Evolutionary conservation across 805 yeast genomes (phyloP), one percentile per base, ranked within the genome.

Genomic region (Candida sonorensis): DNA sequence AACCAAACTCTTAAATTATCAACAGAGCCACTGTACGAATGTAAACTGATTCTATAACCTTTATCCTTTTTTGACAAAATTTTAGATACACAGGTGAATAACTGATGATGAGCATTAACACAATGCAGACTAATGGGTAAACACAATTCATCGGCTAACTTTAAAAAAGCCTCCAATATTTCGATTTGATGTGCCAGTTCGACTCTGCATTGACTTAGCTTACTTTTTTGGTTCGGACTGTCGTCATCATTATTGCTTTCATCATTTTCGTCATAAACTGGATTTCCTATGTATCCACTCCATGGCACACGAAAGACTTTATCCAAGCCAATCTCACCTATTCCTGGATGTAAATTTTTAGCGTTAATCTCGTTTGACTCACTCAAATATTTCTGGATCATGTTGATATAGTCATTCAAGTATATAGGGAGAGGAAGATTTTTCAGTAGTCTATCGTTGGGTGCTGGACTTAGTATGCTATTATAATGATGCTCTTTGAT

Each of bases 311-410:
- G 56, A 48, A 84, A 83, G 19, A 74, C 49, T 53, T 79, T 82
- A 53, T 90, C 98, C 2, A 92, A 59, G 0, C 98, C 98, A n/a
- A 86, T 69, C 46, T 90, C 98, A 1, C 98, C 98, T 8, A 90
- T 64, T 10, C 83, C 69, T 14, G 46, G 50, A 3, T 36, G 19
- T 3, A 17, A 20, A 4, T 12, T n/a, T 18, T 7, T 8, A 22
- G 6, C 7, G 12, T 22, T 16, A n/a, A 7, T 23, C 7, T 29
- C 10, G 4, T 22, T n/a, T 9, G 17, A 33, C 8, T 40, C 31
- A 0, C 29, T 13, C 6, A 76, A 38, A 23, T 59, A 58, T 4
- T 21, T 17, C 14, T 55, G 48, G 18, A 78, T 32, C 1, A 22
- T 52, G 13, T 37, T 34, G 4, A 71, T 18, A 36, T 67, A 66